Conservation (phyloP, 495 filamentous ascomycete species). For the Penicillium verhagenii region DNA sequence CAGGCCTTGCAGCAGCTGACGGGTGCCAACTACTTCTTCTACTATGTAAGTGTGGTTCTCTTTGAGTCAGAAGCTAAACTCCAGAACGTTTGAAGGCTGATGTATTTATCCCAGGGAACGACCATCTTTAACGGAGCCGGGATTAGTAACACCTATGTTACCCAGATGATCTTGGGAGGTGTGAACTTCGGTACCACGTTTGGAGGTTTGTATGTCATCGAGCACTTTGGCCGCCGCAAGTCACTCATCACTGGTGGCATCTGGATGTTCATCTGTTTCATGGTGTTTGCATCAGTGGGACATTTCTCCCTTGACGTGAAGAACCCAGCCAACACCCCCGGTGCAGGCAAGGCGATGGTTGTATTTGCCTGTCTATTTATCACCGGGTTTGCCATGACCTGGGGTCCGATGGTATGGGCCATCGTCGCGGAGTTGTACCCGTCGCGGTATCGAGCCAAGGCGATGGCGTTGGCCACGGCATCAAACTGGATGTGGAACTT, state of each 20-base stretch:
- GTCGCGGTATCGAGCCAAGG: constrained; percentile 65
- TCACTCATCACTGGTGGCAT: constrained; percentile 63
- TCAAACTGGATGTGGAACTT: constrained; percentile 91
- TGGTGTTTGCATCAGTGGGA: constrained; percentile 71
- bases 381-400: constrained; percentile 58
- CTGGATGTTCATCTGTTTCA: constrained; percentile 69
- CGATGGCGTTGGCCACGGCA: constrained; percentile 75
- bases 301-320: constrained; percentile 56
- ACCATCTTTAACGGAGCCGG: constrained; percentile 67
- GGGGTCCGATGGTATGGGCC: constrained; percentile 83
- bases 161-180: constrained; percentile 67
- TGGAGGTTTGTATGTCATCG: constrained; percentile 65
- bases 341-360: constrained; percentile 67
- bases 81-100: neutral
- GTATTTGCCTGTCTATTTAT: constrained; percentile 69
- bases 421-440: constrained; percentile 82
- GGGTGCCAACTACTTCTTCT: constrained; percentile 63
- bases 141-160: constrained; percentile 63
- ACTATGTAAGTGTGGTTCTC: constrained; percentile 51
- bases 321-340: constrained; percentile 49
- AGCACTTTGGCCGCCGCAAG: constrained; percentile 64
- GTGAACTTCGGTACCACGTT: constrained; percentile 74
- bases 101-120: constrained; percentile 49
- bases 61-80: neutral
- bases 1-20: constrained; percentile 49